Evolutionary conservation across 169 alveolate species (phyloP), one percentile per base, ranked within the genome.

Genomic region (Toxoplasma gondii): DNA sequence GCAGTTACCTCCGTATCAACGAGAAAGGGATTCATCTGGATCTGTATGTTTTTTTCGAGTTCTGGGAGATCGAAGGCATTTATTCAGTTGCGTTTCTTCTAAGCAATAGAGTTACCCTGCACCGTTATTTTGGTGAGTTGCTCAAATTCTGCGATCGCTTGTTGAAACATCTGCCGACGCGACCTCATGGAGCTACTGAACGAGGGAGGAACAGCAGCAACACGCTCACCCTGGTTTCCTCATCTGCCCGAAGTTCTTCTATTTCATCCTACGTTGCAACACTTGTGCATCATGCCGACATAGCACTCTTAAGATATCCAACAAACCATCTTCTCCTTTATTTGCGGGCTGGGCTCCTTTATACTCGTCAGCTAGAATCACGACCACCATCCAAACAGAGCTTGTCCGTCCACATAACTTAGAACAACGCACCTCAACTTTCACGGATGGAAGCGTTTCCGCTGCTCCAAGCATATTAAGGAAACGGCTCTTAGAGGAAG

Each of bases 11-110:
- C 90, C 24, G 87, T 83, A 88, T 94, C 96, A 27, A 94, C 96
- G 1, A 94, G 93, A 53, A 91, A 94, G 9, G 96, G 96, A 83
- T 94, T 94, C 93, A 92, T 43, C 92, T 94, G 96, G 38, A 91
- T 69, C 44, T 94, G 96, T 36, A 94, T 94, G 45, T 91, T 91
- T 44, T 54, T 91, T 82, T 92, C 95, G 24, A 94, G 78, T 45
- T 91, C 96, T 94, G 74, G 22, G 38, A 34, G 43, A 12, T n/a
- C 38, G 34, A 12, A 27, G 9, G 24, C 38, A 87, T n/a, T 22
- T 87, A 83, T 83, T 16, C 29, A 24, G 36, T 27, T n/a, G 45
- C 45, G 9, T 9, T 39, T n/a, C 17, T 41, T 24, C 22, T 93
- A 86, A 7, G 0, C 17, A 17, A 17, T 34, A 45, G 22, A 7